Base-by-base conservation (phyloP, 208 protist species). In the Balamuthia mandrillaris region DNA sequence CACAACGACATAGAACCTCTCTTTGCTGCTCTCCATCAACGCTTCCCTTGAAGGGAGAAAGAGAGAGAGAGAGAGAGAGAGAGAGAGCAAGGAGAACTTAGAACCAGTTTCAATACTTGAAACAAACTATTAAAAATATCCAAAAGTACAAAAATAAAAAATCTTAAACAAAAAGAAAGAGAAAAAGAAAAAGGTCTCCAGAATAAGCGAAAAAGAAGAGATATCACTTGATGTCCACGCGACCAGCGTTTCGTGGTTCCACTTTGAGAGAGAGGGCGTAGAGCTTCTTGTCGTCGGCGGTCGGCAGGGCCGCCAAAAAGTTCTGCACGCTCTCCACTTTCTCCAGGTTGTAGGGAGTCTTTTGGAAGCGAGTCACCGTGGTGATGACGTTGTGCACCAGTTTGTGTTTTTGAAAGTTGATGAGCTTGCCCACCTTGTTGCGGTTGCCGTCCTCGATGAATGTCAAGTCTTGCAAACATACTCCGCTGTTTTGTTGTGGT, bases 371-470 rank as follows among this genome's bases (percentile, higher is more conserved):
- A 29, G 61, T 42, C 24, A 83, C 16, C 10, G 54, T 27, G 3
- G 56, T 58, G 52, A 83, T 85, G 47, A 85, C 81, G 9, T 61
- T 51, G 61, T 85, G 75, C 35, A 77, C 51, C 39, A 85, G 81
- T 61, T 85, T 72, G 63, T 77, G 60, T 61, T 85, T 85, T 42
- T 42, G 61, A 44, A 85, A 85, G 81, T 85, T 85, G 60, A 85
- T 75, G 24, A 85, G 41, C 33, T 85, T 77, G n/a, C 61, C 81
- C 60, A 60, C n/a, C 45, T 77, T 77, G 65, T 85, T 77, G 18
- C 65, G 12, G 81, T 85, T 85, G 5, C 81, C 81, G 39, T 85
- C 81, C 35, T 85, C 81, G 61, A 85, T 85, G 33, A 85, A 85
- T 39, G 81, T 85, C 81, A 85, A 39, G 29, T 85, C 81, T 35